Base-by-base conservation (phyloP, 106 monocot species). In the Dendrobium chrysotoxum region DNA sequence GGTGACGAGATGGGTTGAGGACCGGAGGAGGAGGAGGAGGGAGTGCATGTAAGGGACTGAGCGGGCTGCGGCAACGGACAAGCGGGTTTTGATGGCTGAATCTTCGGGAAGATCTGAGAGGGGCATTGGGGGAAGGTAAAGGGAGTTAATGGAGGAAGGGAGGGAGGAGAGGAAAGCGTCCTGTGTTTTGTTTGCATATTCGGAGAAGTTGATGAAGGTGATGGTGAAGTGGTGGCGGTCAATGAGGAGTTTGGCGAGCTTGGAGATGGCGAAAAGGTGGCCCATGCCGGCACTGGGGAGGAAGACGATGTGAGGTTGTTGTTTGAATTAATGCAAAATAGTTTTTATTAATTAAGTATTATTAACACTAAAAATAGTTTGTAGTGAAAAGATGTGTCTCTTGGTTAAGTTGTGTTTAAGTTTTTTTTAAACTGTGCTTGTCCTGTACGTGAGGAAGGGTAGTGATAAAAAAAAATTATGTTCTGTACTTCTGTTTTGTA, bases 171-270 rank as follows among this genome's bases (percentile, higher is more conserved):
- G 82, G 71, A 86, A 26, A 67, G 80, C 28, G 25, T 65, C 26
- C 40, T 83, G 80, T 38, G 80, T 67, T 25, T 40, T 40, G 71
- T 82, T 54, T n/a, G 40, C 30, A 80, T 6, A 75, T 75, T 80
- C 80, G 77, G 65, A 39, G 77, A 67, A 72, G 85, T 77, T 79
- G 84, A 91, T 41, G 85, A 94, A 45, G 77, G 91, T 91, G 75
- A 73, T 81, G 35, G 89, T 72, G 88, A 88, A 81, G 72, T 79
- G 61, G 76, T 94, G 83, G 81, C n/a, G 53, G 30, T 47, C 40
- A 8, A 61, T 35, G 44, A 86, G 76, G 18, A 80, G 71, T 80
- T 80, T 86, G 4, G 57, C 86, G 21, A 86, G 80, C 83, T 83
- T 80, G 5, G 78, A 40, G 79, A 83, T 80, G 53, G 86, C 53